phyloP scores from a whole-genome alignment of 345 rosid species.

The Aquilaria malaccensis region DNA sequence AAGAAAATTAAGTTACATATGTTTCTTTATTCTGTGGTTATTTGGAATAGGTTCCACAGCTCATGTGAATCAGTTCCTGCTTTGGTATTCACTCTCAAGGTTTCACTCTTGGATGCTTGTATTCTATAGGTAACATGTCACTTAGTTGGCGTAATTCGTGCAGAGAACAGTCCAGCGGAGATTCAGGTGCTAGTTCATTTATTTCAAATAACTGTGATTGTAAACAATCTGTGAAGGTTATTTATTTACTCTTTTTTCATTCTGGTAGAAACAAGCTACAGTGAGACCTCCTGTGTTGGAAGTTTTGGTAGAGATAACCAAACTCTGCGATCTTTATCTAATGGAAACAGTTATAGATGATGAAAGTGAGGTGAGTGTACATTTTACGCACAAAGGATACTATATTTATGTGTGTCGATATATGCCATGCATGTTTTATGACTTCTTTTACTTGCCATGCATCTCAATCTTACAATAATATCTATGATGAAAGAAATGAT shows the following conservation, averaged over 20 bases:
- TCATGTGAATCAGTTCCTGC: no score
- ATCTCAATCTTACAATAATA: no score
- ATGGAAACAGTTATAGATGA: constrained; percentile 96
- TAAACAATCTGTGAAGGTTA: no score
- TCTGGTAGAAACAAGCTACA: constrained; percentile 64
- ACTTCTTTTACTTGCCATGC: constrained; percentile 3
- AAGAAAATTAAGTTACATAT: constrained; percentile 52
- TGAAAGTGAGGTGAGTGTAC: constrained; percentile 61
- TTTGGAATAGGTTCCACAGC: no score
- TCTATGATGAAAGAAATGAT: no score
- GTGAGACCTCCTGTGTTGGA: constrained; percentile 79
- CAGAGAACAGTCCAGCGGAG: constrained; percentile 82
- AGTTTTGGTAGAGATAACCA: constrained; percentile 80
- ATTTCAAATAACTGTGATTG: no score
- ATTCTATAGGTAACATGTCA: constrained; percentile 74
- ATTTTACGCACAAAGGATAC: not conserved
- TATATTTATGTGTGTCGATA: no score
- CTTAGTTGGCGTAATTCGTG: constrained; percentile 76
- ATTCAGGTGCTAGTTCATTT: constrained; percentile 39
- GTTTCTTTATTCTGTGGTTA: not conserved
- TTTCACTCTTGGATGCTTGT: not conserved
- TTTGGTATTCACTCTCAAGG: no score
- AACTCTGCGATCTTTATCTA: constrained; percentile 78
- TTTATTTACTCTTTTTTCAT: not conserved
- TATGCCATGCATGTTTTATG: not conserved